phyloP scores from a whole-genome alignment of 106 monocot species.

The Narthecium ossifragum region DNA sequence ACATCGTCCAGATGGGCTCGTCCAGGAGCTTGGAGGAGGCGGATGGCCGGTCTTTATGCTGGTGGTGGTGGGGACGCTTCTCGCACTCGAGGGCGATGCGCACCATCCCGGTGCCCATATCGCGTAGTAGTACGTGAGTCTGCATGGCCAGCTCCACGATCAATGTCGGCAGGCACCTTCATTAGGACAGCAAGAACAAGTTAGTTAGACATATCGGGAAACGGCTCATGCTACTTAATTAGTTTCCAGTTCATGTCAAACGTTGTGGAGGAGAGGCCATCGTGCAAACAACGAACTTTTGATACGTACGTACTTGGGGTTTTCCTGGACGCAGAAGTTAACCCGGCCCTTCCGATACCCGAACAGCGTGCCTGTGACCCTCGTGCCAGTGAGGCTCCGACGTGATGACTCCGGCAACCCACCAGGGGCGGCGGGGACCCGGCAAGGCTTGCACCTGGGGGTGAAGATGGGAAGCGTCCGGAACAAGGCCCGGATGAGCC shows the following conservation, averaged over 20 bases:
- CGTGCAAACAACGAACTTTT: not conserved
- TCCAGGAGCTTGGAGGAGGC: conserved; percentile 22
- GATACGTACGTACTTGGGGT: not conserved
- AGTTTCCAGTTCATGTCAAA: not conserved
- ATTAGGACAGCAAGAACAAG: not conserved
- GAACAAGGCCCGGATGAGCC: conserved; percentile 24
- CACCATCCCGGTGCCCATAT: conserved; percentile 63
- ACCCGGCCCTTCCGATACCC: conserved; percentile 41
- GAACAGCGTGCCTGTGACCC: conserved; percentile 47
- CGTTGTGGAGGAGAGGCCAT: not conserved
- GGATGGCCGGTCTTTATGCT: not conserved
- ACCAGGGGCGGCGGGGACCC: not conserved
- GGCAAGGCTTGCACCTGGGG: conserved; percentile 8
- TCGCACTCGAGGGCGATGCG: conserved; percentile 73
- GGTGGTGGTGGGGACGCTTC: conserved; percentile 19
- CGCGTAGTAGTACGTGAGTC: conserved; percentile 50
- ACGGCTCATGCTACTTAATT: not conserved
- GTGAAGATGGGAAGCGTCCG: conserved; percentile 21
- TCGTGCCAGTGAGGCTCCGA: not conserved
- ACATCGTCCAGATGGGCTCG: conserved; percentile 66
- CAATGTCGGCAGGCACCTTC: conserved; percentile 37
- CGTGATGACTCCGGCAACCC: not conserved
- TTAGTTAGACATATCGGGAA: too few species aligned
- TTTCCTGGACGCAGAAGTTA: conserved; percentile 37
- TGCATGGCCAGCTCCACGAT: conserved; percentile 60